Base-by-base conservation (phyloP, 1,284 basidiomycete species). In the Stygiomarasmius scandens region DNA sequence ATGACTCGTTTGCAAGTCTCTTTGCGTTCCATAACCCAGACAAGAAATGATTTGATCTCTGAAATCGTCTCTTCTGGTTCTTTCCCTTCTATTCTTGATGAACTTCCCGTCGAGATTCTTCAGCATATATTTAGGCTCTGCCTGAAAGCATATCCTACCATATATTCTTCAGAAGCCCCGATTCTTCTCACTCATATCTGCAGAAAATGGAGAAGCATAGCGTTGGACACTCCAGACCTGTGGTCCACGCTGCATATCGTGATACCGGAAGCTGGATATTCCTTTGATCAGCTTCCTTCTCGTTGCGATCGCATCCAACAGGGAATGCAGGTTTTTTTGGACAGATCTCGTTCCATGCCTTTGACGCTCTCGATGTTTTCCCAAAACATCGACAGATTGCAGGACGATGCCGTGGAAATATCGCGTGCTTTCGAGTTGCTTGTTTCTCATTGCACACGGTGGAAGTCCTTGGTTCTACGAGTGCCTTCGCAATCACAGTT, bases 321-420 rank as follows among this genome's bases (percentile, higher is more conserved):
- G 27, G 20, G 52, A 9, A 19, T 49, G n/a, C 43, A n/a, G n/a
- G 22, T 32, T 9, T 55, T 47, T 34, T 29, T 55, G 14, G 8
- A 16, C 10, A 16, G 36, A 20, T 47, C 54, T 25, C 19, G 34
- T 9, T n/a, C 29, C 19, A 44, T 41, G 10, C 54, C 54, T 14
- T 34, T 55, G 10, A n/a, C 41, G 24, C 24, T 55, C 9, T 55
- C 54, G 5, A 16, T 55, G 29, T 49, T 41, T 32, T 49, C 54
- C 16, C 3, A n/a, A 25, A 49, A 25, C 24, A 32, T 47, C 11
- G 24, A 49, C 46, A 43, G 10, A 9, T 32, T 43, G 22, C 54
- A 49, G n/a, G 36, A 55, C 12, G 47, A 55, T 22, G 46, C 49
- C 3, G 11, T 16, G 14, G 46, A 55, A 19, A 46, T 44, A 16